Percentiles rank a stretch among this genome's conserved stretches.
These are phyloP conservation scores for Eucalyptus tenuipes DNA, from an alignment of 345 rosid genomes.

Conservation along the genomic window DNA sequence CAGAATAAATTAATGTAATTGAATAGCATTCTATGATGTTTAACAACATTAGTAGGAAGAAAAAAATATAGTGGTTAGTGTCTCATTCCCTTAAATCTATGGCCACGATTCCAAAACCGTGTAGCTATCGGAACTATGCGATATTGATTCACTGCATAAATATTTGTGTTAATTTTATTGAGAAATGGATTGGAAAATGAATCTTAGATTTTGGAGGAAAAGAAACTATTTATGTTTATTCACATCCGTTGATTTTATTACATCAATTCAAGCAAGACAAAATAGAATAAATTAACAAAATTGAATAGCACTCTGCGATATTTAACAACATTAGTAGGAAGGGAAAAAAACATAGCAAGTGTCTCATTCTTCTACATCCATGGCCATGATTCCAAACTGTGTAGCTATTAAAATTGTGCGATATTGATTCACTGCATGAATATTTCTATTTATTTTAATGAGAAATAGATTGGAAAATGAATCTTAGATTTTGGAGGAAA, in stretches of 20 bases:
- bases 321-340: neutral
- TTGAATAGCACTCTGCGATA: neutral
- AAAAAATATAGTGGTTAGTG: neutral
- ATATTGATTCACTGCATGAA: neutral
- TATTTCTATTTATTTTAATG: neutral
- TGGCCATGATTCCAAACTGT: neutral
- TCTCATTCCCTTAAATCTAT: neutral
- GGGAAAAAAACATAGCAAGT: neutral
- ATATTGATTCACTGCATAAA: neutral
- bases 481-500: neutral
- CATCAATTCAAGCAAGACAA: no score
- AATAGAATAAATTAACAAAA: neutral
- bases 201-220: neutral
- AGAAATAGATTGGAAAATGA: neutral
- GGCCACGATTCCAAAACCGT: neutral
- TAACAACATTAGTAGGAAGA: neutral
- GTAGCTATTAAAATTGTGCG: neutral
- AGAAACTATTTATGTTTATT: neutral
- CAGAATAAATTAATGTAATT: neutral
- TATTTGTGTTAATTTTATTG: neutral
- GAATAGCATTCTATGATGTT: neutral
- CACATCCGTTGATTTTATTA: neutral
- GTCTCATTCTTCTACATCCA: neutral
- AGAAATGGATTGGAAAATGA: neutral
- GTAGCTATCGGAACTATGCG: neutral